Conservation (phyloP, 257 asterid species). For the Petunia axillaris region DNA sequence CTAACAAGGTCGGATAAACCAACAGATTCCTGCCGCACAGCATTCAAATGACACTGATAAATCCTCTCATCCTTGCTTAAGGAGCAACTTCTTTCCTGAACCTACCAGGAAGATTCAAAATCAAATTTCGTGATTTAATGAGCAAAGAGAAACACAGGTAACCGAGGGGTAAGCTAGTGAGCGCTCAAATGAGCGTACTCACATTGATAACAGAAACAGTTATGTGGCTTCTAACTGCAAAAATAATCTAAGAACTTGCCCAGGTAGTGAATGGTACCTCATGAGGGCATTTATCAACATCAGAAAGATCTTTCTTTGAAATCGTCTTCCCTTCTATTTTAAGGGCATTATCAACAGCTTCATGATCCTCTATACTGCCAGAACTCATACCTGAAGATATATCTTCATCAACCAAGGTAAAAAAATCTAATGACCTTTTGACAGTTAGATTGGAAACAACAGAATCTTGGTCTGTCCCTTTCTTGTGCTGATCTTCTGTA, state of each 20-base stretch:
- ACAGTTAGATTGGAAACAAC: slow-evolving; percentile 51
- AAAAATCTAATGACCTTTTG: slow-evolving; percentile 72
- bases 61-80: slow-evolving; percentile 25
- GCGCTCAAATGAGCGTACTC: neutral
- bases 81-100: slow-evolving; percentile 26
- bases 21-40: slow-evolving; percentile 45
- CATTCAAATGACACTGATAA: slow-evolving; percentile 23
- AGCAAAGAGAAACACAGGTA: neutral
- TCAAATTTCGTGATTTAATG: neutral
- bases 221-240: neutral
- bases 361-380: slow-evolving; percentile 26
- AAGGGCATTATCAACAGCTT: slow-evolving; percentile 13
- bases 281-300: neutral
- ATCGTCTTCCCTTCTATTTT: slow-evolving; percentile 22
- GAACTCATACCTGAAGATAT: slow-evolving; percentile 21
- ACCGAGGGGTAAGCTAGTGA: neutral
- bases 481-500: slow-evolving; percentile 63
- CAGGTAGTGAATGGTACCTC: slow-evolving; percentile 15
- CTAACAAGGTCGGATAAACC: slow-evolving; percentile 57
- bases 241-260: neutral
- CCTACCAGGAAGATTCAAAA: slow-evolving; percentile 31
- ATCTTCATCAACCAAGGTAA: slow-evolving; percentile 40
- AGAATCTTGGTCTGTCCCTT: slow-evolving; percentile 43
- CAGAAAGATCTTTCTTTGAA: slow-evolving; percentile 9
- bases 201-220: slow-evolving; percentile 1